Conservation (phyloP, 352 stramenopile species). For the Phytophthora ramorum region DNA sequence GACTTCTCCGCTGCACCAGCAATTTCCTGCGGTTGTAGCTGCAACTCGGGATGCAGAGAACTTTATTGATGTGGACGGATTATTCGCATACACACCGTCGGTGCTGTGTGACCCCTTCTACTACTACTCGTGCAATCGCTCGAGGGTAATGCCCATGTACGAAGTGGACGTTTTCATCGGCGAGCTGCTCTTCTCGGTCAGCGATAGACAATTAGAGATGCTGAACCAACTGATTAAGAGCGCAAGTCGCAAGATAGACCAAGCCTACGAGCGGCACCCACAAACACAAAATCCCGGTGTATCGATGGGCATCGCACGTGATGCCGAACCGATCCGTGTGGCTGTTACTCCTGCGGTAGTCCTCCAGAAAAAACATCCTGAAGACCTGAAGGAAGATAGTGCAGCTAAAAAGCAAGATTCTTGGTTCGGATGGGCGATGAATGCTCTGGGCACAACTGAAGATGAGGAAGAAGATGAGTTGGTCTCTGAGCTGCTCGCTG, state of each 20-base stretch:
- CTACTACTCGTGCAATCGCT: constrained; percentile 63
- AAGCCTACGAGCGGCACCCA: constrained; percentile 8
- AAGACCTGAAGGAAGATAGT: constrained; percentile 7
- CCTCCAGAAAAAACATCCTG: not conserved
- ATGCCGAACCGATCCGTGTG: not conserved
- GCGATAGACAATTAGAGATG: constrained; percentile 85
- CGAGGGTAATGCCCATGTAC: constrained; percentile 50
- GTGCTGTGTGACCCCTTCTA: constrained; percentile 71
- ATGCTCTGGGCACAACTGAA: constrained; percentile 51
- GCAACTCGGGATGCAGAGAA: constrained; percentile 15
- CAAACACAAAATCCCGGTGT: constrained; percentile 2
- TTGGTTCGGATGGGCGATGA: constrained; percentile 82
- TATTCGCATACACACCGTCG: constrained; percentile 54
- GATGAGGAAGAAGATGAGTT: constrained; percentile 74
- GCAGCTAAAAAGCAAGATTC: constrained; percentile 36
- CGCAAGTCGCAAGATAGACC: constrained; percentile 39
- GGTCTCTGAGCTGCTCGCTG: constrained; percentile 70
- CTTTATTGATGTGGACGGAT: constrained; percentile 43
- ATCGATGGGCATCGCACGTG: not conserved
- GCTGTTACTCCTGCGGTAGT: not conserved
- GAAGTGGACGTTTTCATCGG: constrained; percentile 78
- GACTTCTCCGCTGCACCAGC: constrained; percentile 21
- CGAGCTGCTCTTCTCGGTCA: constrained; percentile 81
- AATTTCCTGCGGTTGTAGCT: not conserved
- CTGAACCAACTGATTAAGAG: constrained; percentile 69